These are phyloP conservation scores for Schizothecium vesticola DNA, from an alignment of 495 filamentous ascomycete genomes.

Conservation along the genomic window DNA sequence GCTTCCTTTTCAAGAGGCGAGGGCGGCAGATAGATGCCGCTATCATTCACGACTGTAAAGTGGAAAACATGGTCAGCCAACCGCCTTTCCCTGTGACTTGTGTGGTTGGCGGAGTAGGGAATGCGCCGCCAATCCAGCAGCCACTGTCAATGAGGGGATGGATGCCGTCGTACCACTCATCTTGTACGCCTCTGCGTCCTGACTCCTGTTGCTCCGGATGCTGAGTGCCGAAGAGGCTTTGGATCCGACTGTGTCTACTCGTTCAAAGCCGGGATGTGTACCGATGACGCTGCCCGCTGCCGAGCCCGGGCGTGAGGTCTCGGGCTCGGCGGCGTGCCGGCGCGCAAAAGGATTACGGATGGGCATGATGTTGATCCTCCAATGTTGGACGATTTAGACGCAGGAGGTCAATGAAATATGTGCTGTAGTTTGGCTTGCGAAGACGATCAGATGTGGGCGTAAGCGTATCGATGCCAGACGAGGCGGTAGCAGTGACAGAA, in stretches of 20 bases:
- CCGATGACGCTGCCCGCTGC: constrained; percentile 16
- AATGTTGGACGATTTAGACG: neutral
- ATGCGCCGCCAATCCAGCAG: constrained; percentile 4
- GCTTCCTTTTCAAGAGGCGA: constrained; percentile 82
- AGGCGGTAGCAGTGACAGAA: neutral
- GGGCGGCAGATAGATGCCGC: constrained; percentile 95
- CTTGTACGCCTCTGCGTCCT: constrained; percentile 70
- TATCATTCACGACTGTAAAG: constrained; percentile 83
- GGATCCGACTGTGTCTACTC: constrained; percentile 51
- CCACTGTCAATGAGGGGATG: neutral
- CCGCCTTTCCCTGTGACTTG: neutral
- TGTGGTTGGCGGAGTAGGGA: neutral
- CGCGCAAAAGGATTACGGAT: constrained; percentile 70
- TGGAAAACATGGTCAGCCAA: constrained; percentile 18
- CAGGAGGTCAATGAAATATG: neutral
- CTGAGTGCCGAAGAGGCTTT: constrained; percentile 56
- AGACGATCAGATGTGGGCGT: neutral
- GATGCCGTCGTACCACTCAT: constrained; percentile 65
- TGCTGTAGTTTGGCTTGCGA: too few species aligned
- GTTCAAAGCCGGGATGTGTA: constrained; percentile 45
- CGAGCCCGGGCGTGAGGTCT: constrained; percentile 47
- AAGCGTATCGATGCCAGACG: neutral
- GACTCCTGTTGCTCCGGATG: constrained; percentile 50
- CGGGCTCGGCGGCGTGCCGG: constrained; percentile 50
- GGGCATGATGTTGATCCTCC: constrained; percentile 49